Conservation (phyloP, 2,329 filamentous ascomycete genomes). For the Cladobotryum mycophilum region DNA sequence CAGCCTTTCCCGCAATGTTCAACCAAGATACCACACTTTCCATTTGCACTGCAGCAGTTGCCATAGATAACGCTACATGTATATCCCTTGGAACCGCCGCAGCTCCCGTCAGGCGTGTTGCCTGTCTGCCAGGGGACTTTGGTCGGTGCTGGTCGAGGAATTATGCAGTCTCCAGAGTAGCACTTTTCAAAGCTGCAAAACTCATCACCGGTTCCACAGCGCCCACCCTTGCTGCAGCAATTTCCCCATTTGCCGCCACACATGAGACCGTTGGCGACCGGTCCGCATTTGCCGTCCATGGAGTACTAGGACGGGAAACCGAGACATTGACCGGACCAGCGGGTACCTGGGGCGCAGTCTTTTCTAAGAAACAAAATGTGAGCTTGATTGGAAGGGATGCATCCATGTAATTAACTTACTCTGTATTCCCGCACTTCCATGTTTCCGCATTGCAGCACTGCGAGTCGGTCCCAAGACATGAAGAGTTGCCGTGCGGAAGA, state of each 20-base stretch:
- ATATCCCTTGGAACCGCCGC: background rate
- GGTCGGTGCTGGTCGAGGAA: background rate
- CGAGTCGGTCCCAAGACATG: slow-evolving; percentile 23
- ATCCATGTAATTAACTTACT: slow-evolving; percentile 14
- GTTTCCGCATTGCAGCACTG: slow-evolving; percentile 29
- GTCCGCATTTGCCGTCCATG: slow-evolving; percentile 20
- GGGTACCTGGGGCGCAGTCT: slow-evolving; percentile 27
- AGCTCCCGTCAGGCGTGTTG: background rate
- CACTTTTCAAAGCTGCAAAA: background rate
- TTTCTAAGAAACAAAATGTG: slow-evolving; percentile 14
- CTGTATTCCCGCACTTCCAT: slow-evolving; percentile 23
- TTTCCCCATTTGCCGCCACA: slow-evolving; percentile 25
- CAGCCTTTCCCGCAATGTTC: background rate
- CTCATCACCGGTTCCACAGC: background rate
- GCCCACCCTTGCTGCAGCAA: background rate
- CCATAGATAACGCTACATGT: background rate
- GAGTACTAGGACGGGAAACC: slow-evolving; percentile 12
- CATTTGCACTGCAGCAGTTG: background rate
- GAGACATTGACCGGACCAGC: slow-evolving; percentile 26
- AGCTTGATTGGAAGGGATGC: background rate
- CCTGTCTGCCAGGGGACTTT: background rate
- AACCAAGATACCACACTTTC: slow-evolving; percentile 21
- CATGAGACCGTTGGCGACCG: slow-evolving; percentile 25
- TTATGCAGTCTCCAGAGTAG: background rate
- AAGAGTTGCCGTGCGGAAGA: slow-evolving; percentile 24